A percentile compares a stretch with the other conserved stretches of the same genome.
Evolutionary conservation across 1,284 basidiomycete genomes (phyloP).

Genomic region (Malassezia arunalokei): DNA sequence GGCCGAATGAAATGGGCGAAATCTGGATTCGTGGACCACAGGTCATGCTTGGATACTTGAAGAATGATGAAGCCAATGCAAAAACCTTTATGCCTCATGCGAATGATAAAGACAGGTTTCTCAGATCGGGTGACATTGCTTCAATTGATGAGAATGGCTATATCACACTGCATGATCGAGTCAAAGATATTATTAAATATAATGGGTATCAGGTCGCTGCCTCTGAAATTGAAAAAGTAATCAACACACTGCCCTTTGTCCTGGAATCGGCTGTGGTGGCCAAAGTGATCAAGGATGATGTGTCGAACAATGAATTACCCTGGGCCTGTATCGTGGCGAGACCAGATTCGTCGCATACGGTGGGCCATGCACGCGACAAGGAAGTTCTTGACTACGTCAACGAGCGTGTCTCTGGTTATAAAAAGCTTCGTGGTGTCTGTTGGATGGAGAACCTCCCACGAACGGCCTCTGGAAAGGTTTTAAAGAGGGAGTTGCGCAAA

Average conservation of each 20-base stretch:
- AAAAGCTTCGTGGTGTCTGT: constrained; percentile 33
- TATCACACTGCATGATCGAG: constrained; percentile 34
- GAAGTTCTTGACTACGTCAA: constrained; percentile 28
- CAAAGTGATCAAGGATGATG: neutral
- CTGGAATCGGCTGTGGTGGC: constrained; percentile 10
- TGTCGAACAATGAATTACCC: constrained; percentile 24
- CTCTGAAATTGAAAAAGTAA: constrained; percentile 35
- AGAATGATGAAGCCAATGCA: constrained; percentile 36
- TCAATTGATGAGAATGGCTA: constrained; percentile 29
- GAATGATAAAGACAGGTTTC: constrained; percentile 21
- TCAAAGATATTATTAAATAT: constrained; percentile 45
- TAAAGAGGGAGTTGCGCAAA: constrained; percentile 31
- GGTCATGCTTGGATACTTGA: constrained; percentile 43
- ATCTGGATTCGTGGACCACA: constrained; percentile 38
- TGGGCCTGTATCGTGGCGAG: constrained; percentile 28
- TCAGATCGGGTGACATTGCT: constrained; percentile 40
- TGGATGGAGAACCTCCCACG: constrained; percentile 36
- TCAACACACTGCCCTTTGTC: neutral
- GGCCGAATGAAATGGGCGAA: constrained; percentile 32
- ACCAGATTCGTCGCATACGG: constrained; percentile 3
- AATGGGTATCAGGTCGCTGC: constrained; percentile 44
- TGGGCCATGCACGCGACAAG: constrained; percentile 15
- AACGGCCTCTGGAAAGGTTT: constrained; percentile 35
- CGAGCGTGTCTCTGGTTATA: constrained; percentile 33
- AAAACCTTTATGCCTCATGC: constrained; percentile 21